Base-by-base conservation (phyloP, 2,329 filamentous ascomycete genomes). In the Triangularia verruculosa region DNA sequence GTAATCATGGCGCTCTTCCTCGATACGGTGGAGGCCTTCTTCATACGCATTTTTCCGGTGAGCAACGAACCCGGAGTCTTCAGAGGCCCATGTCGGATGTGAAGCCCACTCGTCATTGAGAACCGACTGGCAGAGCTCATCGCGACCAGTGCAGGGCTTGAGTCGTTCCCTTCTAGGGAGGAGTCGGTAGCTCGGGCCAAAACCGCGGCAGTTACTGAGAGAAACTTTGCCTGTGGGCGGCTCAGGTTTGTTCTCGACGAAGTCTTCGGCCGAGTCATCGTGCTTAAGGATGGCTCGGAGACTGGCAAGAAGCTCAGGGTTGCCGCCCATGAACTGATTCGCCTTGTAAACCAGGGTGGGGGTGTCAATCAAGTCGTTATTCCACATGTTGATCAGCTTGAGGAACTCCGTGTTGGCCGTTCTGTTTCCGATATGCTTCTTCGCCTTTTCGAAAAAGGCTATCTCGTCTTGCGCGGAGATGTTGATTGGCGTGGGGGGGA, bases 51-150 rank as follows among this genome's bases (percentile, higher is more conserved):
- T 99, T 84, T 99, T 99, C 66, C 94, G 88, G 78, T 99, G 95
- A 12, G 95, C 95, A 64, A 99, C 94, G 71, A 99, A 99, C 0
- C 95, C 95, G 53, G 92, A 96, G 74, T 99, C 95, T 76, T 99
- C 95, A 0, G 94, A 98, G 1, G 94, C 95, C 95, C 95, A 99
- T 0, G 95, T 99, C 3, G 95, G 95, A 78, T 99, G 95, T 25
- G 94, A 98, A 1, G 95, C 95, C 95, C 95, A 99, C 70, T 97
- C 92, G 70, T 99, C 95, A 69, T 99, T 99, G 61, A 99, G 82
- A 0, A 99, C 94, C 24, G 90, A 89, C 69, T 92, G 89, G 78
- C 95, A 99, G 70, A 99, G 88, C 75, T 97, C 93, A 73, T 99
- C 95, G 54, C 95, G 90, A 11, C 95, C 95, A 73, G 92, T 95